Evolutionary conservation across 306 rosid species (phyloP), one percentile per base, ranked within the genome.

Genomic region (Quercus agrifolia): DNA sequence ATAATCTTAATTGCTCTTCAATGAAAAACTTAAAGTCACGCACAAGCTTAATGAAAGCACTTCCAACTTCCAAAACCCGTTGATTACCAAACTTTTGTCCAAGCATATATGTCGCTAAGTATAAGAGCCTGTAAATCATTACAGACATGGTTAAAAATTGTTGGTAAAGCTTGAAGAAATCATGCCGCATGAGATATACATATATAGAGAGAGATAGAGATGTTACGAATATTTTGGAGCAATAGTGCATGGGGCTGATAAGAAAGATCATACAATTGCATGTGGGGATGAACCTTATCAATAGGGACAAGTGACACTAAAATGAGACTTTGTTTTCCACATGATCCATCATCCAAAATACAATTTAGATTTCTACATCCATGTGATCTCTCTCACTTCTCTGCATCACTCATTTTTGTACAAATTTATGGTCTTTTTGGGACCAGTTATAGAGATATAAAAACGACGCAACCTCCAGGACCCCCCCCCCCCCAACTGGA

Each of bases 241-340:
- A 74, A 74, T 52, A 31, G 62, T 74, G 70, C 52, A 74, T 54
- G 70, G 78, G 5, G 74, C 56, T 73, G 78, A 61, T 66, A 62
- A 62, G 74, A 73, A 73, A 79, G 49, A 73, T 63, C 78, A 35
- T 56, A 54, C 9, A 63, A 72, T 46, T 46, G 51, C 79, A 80
- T 74, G 70, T 80, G 75, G 58, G 35, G 54, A 49, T n/a, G 25
- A 63, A 64, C 63, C 68, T 62, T 46, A 61, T 28, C 25, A 57
- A 61, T 57, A 61, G 38, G 20, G 54, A 44, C 70, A 70, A 58
- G 28, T 17, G n/a, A 56, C 75, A 35, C 56, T 70, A 25, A 56
- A 20, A 11, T 12, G 20, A 2, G 41, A 4, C 4, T 14, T 27
- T 4, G 31, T 61, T 71, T 78, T 13, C 38, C 25, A 38, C 61